Evolutionary conservation across 2,329 filamentous ascomycete genomes (phyloP).

Genomic region (Epichloe festucae): DNA sequence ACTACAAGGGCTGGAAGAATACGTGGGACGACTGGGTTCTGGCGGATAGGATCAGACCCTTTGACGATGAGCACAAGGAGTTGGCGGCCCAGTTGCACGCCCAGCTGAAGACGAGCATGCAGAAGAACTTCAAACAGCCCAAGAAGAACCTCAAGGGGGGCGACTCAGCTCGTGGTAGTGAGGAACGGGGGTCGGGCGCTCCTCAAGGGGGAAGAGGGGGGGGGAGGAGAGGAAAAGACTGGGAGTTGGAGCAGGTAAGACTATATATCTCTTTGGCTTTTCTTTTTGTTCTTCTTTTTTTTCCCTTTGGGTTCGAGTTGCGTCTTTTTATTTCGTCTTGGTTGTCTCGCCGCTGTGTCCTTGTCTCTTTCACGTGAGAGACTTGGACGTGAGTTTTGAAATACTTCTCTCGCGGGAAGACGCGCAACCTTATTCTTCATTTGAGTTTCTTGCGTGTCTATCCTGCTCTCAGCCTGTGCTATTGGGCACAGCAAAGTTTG

Average conservation of each 20-base stretch:
- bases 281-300: constrained; percentile 2
- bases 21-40: constrained; percentile 99
- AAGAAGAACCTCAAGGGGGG: constrained; percentile 32
- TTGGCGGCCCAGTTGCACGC: constrained; percentile 62
- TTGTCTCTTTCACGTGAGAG: too few species aligned
- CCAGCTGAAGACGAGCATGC: constrained; percentile 49
- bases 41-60: constrained; percentile 84
- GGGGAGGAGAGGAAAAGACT: constrained; percentile 67
- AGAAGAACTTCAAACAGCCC: constrained; percentile 38
- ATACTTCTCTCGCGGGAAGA: too few species aligned
- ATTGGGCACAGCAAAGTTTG: background rate
- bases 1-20: constrained; percentile 99
- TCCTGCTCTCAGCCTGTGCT: background rate
- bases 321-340: background rate
- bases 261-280: constrained; percentile 3
- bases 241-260: constrained; percentile 69
- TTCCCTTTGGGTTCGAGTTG: background rate
- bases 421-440: too few species aligned
- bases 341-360: background rate
- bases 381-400: too few species aligned
- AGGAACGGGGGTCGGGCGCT: constrained; percentile 55
- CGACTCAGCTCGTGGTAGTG: constrained; percentile 54
- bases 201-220: constrained; percentile 54
- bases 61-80: constrained; percentile 89
- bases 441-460: background rate